Percentiles rank a stretch among this genome's conserved stretches.
Conservation (phyloP, 257 asterid species). For the Agastache rugosa region DNA sequence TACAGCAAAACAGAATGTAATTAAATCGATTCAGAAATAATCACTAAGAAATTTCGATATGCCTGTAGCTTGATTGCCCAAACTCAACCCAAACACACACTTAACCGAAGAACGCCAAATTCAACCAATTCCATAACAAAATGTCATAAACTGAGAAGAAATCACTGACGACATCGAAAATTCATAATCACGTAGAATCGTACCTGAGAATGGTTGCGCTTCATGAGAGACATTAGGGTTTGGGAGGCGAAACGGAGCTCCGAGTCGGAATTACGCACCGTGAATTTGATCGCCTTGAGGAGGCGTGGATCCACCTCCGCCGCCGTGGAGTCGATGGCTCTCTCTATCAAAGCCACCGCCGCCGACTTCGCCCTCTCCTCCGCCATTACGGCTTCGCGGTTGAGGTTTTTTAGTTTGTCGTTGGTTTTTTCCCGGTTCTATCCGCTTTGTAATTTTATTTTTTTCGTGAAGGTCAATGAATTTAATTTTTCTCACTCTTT, state of each 20-base stretch:
- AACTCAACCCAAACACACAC: background rate
- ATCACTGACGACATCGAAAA: background rate
- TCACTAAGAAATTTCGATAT: background rate
- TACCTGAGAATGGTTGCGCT: conserved; percentile 94
- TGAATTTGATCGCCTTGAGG: conserved; percentile 83
- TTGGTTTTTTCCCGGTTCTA: conserved; percentile 7
- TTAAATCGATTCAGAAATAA: conserved; percentile 1
- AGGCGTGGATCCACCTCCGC: conserved; percentile 82
- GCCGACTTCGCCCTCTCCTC: conserved; percentile 43
- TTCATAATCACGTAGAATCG: background rate
- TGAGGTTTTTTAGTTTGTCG: background rate
- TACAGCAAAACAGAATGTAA: background rate
- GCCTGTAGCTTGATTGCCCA: background rate
- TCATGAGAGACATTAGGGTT: conserved; percentile 84
- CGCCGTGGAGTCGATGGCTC: conserved; percentile 72
- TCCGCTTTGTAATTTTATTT: background rate
- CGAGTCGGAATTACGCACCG: conserved; percentile 75
- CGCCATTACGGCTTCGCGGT: conserved; percentile 42
- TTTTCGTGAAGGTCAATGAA: conserved; percentile 11
- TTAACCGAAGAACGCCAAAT: conserved; percentile 15
- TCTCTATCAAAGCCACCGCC: conserved; percentile 61
- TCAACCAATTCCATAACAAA: conserved; percentile 12
- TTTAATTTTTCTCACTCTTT: background rate
- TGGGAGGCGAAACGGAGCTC: conserved; percentile 79
- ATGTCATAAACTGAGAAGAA: background rate